Conservation (phyloP, 768 basidiomycete genomes). For the Clitopilus passeckerianus region DNA sequence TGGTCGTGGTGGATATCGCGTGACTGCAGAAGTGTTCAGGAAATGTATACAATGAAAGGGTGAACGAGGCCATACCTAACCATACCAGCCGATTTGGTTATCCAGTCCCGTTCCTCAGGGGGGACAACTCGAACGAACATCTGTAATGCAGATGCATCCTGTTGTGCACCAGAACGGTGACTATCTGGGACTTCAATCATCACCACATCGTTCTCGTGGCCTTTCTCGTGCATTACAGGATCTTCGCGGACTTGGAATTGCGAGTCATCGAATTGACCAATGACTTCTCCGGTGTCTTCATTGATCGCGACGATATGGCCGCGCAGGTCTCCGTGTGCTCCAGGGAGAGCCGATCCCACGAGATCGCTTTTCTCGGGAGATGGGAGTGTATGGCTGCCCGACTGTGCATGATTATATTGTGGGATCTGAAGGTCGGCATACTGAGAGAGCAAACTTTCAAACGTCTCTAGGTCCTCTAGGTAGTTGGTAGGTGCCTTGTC, state of each 20-base stretch:
- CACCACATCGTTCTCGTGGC: slow-evolving; percentile 60
- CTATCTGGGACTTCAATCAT: slow-evolving; percentile 64
- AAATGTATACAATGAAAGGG: not conserved
- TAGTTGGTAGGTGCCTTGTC: slow-evolving; percentile 24
- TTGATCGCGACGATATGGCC: slow-evolving; percentile 71
- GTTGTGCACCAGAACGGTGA: slow-evolving; percentile 21
- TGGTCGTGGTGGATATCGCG: slow-evolving; percentile 64
- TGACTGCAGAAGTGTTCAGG: slow-evolving; percentile 32
- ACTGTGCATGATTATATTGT: not conserved
- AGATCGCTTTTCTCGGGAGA: not conserved
- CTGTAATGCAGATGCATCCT: slow-evolving; percentile 38
- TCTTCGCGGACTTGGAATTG: slow-evolving; percentile 55
- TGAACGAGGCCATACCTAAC: slow-evolving; percentile 44
- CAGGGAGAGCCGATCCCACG: slow-evolving; percentile 11
- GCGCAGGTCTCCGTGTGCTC: slow-evolving; percentile 26
- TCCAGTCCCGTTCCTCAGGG: slow-evolving; percentile 66
- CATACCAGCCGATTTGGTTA: slow-evolving; percentile 55
- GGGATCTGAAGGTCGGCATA: slow-evolving; percentile 46
- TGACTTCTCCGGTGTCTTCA: slow-evolving; percentile 64
- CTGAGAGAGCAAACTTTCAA: slow-evolving; percentile 64
- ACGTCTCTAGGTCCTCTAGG: slow-evolving; percentile 53
- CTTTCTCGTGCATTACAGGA: slow-evolving; percentile 40
- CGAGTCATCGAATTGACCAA: slow-evolving; percentile 59
- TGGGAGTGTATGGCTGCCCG: not conserved
- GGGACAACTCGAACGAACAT: slow-evolving; percentile 60